Base-by-base conservation (phyloP, 495 filamentous ascomycete species). In the Hypomontagnella submonticulosa region DNA sequence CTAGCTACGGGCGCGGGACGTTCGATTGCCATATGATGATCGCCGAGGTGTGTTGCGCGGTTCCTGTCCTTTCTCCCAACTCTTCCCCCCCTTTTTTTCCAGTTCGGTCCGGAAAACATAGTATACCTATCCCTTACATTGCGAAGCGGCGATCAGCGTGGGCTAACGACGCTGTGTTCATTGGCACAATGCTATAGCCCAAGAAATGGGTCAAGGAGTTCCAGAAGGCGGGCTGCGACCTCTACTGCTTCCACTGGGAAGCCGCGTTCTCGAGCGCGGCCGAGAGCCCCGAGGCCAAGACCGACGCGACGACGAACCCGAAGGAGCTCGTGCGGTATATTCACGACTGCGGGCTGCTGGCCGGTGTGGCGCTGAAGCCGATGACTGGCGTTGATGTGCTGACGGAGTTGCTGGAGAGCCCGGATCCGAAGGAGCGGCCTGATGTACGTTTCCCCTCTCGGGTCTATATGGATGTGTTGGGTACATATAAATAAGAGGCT, bases 11-110 rank as follows among this genome's bases (percentile, higher is more conserved):
- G 3, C 89, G 87, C 70, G 95, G 95, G 19, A 97, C 95, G 23
- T 99, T 99, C 71, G 95, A 99, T 78, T 99, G 95, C 85, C 95
- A 99, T 76, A 98, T 99, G 96, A 99, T 99, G 95, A 96, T 99
- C 70, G 88, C 90, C 69, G 95, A 99, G 91, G 93, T 95, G 83
- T 42, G 61, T 56, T 49, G 18, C 6, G 23, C 8, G 47, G 50
- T n/a, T 10, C 4, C 8, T 53, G 50, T n/a, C n/a, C 4, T 13
- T 51, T n/a, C 15, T 40, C 33, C 33, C 43, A 27, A 32, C 30
- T 7, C n/a, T 20, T 12, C 18, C 37, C 13, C 34, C 18, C 36
- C 36, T 27, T 46, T 30, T 27, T n/a, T n/a, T n/a, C n/a, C n/a
- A n/a, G n/a, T n/a, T n/a, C n/a, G n/a, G n/a, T n/a, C n/a, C n/a